These are phyloP conservation scores for Xylaria curta DNA, from an alignment of 495 filamentous ascomycete genomes.

Conservation along the genomic window DNA sequence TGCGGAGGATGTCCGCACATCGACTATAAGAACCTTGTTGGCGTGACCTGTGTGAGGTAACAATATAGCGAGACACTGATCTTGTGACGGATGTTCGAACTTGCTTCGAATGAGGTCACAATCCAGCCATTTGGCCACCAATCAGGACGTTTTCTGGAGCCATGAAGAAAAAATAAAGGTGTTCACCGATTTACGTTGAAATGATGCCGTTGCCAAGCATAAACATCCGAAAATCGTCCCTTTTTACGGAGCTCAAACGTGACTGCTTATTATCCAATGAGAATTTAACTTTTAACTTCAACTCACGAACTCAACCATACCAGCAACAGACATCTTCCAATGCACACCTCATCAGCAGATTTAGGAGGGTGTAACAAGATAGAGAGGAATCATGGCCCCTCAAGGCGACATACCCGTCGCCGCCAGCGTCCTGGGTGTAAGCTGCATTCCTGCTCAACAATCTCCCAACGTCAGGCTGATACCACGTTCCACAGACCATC, in stretches of 20 bases:
- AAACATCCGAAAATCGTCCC: too few relatives aligned
- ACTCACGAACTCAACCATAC: not conserved
- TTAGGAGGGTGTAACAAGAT: not conserved
- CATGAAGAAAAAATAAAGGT: too few relatives aligned
- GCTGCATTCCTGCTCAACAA: conserved; percentile 23
- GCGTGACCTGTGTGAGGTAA: not conserved
- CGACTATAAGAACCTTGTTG: not conserved
- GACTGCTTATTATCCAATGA: not conserved
- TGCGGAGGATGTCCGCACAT: not conserved
- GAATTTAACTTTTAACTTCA: not conserved
- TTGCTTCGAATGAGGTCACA: not conserved
- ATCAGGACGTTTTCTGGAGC: not conserved
- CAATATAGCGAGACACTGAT: not conserved
- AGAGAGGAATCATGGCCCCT: conserved; percentile 45
- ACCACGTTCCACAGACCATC: conserved; percentile 31
- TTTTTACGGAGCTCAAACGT: too few relatives aligned
- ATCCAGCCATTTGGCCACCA: not conserved
- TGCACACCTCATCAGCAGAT: not conserved
- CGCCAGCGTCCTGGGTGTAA: conserved; percentile 58
- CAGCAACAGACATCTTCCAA: not conserved
- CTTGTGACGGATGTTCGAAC: not conserved
- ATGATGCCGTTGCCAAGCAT: conserved; percentile 3
- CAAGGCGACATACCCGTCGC: conserved; percentile 52
- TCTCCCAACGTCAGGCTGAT: conserved; percentile 8
- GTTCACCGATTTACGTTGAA: not conserved